Base-by-base conservation (phyloP, 2,329 filamentous ascomycete genomes). In the Ascochyta lentis region DNA sequence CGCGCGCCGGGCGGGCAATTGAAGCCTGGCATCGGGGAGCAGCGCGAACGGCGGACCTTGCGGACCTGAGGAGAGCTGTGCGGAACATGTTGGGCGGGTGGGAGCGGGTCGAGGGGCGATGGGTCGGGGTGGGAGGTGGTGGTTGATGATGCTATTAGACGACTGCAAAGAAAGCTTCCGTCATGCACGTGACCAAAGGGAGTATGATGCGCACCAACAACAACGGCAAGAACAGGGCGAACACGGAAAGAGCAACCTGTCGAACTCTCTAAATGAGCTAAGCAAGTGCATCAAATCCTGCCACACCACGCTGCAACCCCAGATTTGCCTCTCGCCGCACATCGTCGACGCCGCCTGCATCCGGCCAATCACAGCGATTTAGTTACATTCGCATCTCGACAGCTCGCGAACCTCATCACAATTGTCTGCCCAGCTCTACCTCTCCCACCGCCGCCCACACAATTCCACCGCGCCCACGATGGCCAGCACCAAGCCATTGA, bases 21-120 rank as follows among this genome's bases (percentile, higher is more conserved):
- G 79, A 64, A 59, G 75, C 68, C 69, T 76, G 70, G 58, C 69
- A 76, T 58, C 78, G 73, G 54, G 76, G 69, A 54, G 75, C 72
- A 58, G 78, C 74, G 65, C 77, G 76, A 47, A 74, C 72, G 54
- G 77, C 74, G 60, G 74, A 79, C 75, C 86, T 83, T 77, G 89
- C 86, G 74, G 90, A 89, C 80, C 90, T 90, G 82, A 94, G 83
- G 78, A 95, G 80, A 76, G 90, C 88, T 79, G 90, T 87, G 82
- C 94, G 91, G 85, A 97, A 92, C 94, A 98, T 98, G 65, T 72
- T 87, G 81, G 69, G 62, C 44, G 64, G 52, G 58, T 63, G 54
- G 45, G 54, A 49, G 58, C 45, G 46, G 49, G 61, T 60, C 45
- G 58, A 60, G 53, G 64, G 55, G 61, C 54, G 61, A 57, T 63